phyloP scores from a whole-genome alignment of 805 yeast genomes.

The Suhomyces faveliae region DNA sequence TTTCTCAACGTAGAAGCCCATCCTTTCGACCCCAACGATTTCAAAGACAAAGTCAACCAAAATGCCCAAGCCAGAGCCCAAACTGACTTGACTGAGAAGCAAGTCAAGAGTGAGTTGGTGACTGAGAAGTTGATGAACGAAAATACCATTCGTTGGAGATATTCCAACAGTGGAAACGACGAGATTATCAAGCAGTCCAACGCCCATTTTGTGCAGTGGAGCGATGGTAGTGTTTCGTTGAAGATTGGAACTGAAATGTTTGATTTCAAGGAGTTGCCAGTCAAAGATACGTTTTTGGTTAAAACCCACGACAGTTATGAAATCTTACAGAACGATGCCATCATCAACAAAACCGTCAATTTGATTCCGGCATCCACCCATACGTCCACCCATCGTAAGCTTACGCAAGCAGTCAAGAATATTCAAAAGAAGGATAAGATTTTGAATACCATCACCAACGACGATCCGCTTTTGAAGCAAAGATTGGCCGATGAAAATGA shows the following conservation, averaged over 20 bases:
- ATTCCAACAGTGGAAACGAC: conserved; percentile 67
- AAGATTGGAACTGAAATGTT: conserved; percentile 86
- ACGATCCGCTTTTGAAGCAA: conserved; percentile 71
- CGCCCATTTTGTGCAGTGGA: conserved; percentile 89
- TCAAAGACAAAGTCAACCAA: conserved; percentile 48
- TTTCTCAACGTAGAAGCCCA: conserved; percentile 79
- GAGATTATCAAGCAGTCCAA: conserved; percentile 84
- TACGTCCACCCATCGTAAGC: conserved; percentile 75
- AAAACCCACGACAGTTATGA: conserved; percentile 70
- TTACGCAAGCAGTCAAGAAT: conserved; percentile 66
- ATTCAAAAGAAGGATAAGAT: conserved; percentile 48
- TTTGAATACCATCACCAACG: conserved; percentile 51
- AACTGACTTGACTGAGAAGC: conserved; percentile 37
- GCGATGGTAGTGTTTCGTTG: conserved; percentile 84
- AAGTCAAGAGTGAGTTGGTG: conserved; percentile 46
- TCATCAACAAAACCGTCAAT: conserved; percentile 62
- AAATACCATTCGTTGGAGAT: conserved; percentile 93
- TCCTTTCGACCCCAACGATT: conserved; percentile 78
- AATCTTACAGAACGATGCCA: conserved; percentile 65
- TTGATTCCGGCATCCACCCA: conserved; percentile 89
- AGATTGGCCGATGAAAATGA: conserved; percentile 65
- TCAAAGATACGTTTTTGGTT: conserved; percentile 70
- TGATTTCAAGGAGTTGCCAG: conserved; percentile 65
- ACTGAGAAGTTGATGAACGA: conserved; percentile 68
- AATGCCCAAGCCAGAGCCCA: conserved; percentile 31